phyloP scores from a whole-genome alignment of 148 eudicot species.

The Pharnaceum exiguum region DNA sequence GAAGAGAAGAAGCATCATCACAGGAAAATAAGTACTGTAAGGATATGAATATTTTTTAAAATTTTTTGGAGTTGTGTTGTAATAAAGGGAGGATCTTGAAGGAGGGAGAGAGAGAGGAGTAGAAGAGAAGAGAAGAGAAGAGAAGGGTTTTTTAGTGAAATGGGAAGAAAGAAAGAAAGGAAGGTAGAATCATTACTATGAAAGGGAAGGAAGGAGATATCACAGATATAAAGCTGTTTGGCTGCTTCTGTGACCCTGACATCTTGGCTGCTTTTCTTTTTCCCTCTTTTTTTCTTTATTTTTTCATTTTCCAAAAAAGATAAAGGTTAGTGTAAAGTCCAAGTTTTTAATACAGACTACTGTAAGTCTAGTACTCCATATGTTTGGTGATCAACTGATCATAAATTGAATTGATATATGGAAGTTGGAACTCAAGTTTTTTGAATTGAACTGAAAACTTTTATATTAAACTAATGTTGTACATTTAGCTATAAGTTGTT shows the following conservation, averaged over 20 bases:
- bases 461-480: no score
- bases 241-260: slow-evolving; percentile 34
- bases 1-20: not conserved
- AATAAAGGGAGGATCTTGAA: not conserved
- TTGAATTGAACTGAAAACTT: no score
- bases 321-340: no score
- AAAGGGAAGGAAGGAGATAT: slow-evolving; percentile 14
- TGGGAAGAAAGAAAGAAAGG: slow-evolving; percentile 18
- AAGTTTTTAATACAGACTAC: no score
- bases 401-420: no score
- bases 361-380: no score
- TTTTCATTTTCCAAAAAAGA: not conserved
- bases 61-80: not conserved
- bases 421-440: no score
- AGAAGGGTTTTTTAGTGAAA: not conserved
- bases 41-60: no score
- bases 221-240: slow-evolving; percentile 14
- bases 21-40: not conserved
- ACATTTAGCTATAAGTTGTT: no score
- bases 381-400: no score
- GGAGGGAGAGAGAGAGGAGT: slow-evolving; percentile 4
- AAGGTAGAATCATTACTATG: slow-evolving; percentile 25
- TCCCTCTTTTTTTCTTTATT: not conserved
- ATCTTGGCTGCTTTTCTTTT: slow-evolving; percentile 20
- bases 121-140: slow-evolving; percentile 3